A percentile compares a stretch with the other conserved stretches of the same genome.
phyloP scores from a whole-genome alignment of 2,329 filamentous ascomycete genomes.

The Pseudocercospora pini-densiflorae region DNA sequence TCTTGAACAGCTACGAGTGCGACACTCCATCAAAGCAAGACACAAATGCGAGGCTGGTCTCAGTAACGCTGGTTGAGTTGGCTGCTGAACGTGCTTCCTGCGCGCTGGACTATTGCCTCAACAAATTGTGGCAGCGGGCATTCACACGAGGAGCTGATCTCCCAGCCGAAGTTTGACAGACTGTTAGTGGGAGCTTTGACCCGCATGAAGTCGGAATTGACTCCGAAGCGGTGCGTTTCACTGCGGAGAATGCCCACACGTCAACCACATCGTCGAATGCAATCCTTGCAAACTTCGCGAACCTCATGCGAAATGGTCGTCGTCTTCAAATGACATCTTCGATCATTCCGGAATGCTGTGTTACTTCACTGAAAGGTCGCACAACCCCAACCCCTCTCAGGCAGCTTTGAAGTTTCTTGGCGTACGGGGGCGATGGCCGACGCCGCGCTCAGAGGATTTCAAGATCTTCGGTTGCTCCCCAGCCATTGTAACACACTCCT shows the following conservation, averaged over 20 bases:
- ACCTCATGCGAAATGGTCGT: not conserved
- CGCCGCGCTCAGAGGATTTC: conserved; percentile 42
- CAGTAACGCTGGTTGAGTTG: not conserved
- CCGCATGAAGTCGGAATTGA: not conserved
- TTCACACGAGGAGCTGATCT: not conserved
- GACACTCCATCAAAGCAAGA: not conserved
- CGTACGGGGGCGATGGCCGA: conserved; percentile 2
- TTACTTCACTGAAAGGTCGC: not conserved
- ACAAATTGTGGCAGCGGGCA: not conserved
- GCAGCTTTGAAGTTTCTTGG: not conserved
- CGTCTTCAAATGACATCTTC: not conserved
- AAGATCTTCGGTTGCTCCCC: conserved; percentile 58
- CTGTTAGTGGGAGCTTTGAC: not conserved
- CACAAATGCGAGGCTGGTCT: not conserved
- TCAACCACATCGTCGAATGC: not conserved
- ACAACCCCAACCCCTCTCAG: no score
- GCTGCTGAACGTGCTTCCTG: not conserved
- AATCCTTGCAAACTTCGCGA: not conserved
- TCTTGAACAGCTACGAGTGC: not conserved
- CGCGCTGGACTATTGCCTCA: not conserved
- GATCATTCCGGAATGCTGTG: not conserved
- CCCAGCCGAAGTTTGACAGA: not conserved
- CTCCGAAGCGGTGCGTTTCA: not conserved
- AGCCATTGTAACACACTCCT: conserved; percentile 65
- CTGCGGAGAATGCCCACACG: not conserved